phyloP scores from a whole-genome alignment of 768 basidiomycete genomes.

The Lactarius tabidus region DNA sequence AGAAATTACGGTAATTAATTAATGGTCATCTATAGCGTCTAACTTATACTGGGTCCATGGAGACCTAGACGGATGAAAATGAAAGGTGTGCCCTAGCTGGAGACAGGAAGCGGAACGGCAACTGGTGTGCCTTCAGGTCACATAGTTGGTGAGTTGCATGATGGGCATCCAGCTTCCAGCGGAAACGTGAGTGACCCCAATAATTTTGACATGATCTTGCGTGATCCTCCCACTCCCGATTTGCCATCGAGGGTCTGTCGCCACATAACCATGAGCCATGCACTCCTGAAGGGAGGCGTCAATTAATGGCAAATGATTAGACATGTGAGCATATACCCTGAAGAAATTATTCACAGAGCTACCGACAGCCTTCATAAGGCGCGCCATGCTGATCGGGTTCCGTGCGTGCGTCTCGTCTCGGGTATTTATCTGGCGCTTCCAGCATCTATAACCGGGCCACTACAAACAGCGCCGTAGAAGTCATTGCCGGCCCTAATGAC shows the following conservation, averaged over 20 bases:
- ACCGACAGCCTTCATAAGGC: slow-evolving; percentile 4
- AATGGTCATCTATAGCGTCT: not conserved
- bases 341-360: slow-evolving; percentile 14
- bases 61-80: not conserved
- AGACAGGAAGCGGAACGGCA: too few relatives aligned
- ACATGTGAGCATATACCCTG: not conserved
- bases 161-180: slow-evolving; percentile 23
- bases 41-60: not conserved
- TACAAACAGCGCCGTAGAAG: not conserved
- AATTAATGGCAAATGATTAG: not conserved
- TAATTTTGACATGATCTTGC: slow-evolving; percentile 8
- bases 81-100: too few relatives aligned
- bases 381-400: not conserved
- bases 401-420: slow-evolving; percentile 7
- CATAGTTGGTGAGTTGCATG: slow-evolving; percentile 7
- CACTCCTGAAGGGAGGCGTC: not conserved
- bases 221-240: slow-evolving; percentile 17
- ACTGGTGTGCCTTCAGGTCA: not conserved
- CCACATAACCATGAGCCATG: not conserved
- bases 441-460: slow-evolving; percentile 18
- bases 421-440: slow-evolving; percentile 13
- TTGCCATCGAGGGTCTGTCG: not conserved
- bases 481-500: not conserved
- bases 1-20: not conserved
- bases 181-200: slow-evolving; percentile 18